Percentiles rank a stretch among this genome's conserved stretches.
phyloP scores from a whole-genome alignment of 768 basidiomycete species.

The Pholiota molesta region DNA sequence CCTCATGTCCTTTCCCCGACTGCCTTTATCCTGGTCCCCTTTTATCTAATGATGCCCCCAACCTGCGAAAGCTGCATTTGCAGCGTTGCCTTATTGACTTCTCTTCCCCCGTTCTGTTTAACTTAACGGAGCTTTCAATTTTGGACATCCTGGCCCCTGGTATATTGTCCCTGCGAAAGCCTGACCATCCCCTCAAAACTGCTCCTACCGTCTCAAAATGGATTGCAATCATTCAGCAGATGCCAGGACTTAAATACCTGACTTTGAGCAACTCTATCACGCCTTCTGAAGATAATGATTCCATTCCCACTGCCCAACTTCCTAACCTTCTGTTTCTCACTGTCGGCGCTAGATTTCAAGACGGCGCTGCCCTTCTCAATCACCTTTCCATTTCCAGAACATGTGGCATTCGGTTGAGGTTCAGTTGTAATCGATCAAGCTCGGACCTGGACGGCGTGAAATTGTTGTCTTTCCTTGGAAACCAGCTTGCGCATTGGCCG shows the following conservation, averaged over 20 bases:
- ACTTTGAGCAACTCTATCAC: slow-evolving; percentile 26
- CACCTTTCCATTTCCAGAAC: slow-evolving; percentile 20
- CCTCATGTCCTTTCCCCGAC: slow-evolving; percentile 25
- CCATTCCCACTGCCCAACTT: slow-evolving; percentile 13
- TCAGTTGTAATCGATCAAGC: slow-evolving; percentile 10
- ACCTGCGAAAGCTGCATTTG: slow-evolving; percentile 22
- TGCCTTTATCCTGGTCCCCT: slow-evolving; percentile 24
- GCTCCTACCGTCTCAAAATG: slow-evolving; percentile 25
- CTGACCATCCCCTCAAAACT: slow-evolving; percentile 21
- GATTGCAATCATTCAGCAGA: slow-evolving; percentile 23
- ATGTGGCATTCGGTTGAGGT: slow-evolving; percentile 25
- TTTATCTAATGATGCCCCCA: slow-evolving; percentile 24
- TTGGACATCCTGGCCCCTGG: slow-evolving; percentile 18
- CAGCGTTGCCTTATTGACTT: slow-evolving; percentile 28
- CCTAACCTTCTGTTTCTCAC: slow-evolving; percentile 24
- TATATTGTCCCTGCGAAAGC: slow-evolving; percentile 15
- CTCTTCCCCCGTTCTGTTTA: slow-evolving; percentile 22
- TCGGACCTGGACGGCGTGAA: slow-evolving; percentile 7
- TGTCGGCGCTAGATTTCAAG: slow-evolving; percentile 20
- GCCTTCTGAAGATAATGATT: slow-evolving; percentile 6
- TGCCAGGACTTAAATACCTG: slow-evolving; percentile 25
- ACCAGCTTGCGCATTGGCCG: slow-evolving; percentile 23
- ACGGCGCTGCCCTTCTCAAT: slow-evolving; percentile 19
- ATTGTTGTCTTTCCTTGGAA: slow-evolving; percentile 20
- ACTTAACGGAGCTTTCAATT: slow-evolving; percentile 27